Conservation (phyloP, 2,329 filamentous ascomycete genomes). For the Fusarium concolor region DNA sequence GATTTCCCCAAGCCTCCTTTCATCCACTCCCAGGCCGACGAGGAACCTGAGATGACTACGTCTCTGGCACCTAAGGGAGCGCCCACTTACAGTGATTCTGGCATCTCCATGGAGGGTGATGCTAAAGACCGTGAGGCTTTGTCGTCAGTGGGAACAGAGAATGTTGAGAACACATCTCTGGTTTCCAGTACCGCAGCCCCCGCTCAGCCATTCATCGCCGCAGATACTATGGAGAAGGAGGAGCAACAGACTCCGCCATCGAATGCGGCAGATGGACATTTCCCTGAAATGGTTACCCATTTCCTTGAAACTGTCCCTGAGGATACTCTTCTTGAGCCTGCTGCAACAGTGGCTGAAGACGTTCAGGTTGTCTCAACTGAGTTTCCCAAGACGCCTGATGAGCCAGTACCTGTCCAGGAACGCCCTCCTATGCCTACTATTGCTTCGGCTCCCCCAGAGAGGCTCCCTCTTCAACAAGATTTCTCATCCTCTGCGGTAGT, state of each 20-base stretch:
- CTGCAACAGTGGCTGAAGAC: slow-evolving; percentile 10
- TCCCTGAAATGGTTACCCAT: slow-evolving; percentile 20
- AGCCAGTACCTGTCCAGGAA: slow-evolving; percentile 8
- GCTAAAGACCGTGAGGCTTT: slow-evolving; percentile 27
- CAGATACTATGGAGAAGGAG: background rate
- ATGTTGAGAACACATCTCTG: slow-evolving; percentile 2
- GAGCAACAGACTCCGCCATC: slow-evolving; percentile 12
- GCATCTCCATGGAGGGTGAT: slow-evolving; percentile 37
- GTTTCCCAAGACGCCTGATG: background rate
- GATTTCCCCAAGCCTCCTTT: slow-evolving; percentile 39
- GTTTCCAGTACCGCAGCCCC: background rate
- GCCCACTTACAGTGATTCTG: slow-evolving; percentile 39
- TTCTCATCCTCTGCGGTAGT: slow-evolving; percentile 13
- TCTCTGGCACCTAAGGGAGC: slow-evolving; percentile 3
- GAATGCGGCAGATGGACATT: slow-evolving; percentile 5
- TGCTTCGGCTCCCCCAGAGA: slow-evolving; percentile 36
- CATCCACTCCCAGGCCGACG: slow-evolving; percentile 15
- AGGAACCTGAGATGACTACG: background rate
- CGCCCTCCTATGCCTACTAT: slow-evolving; percentile 20
- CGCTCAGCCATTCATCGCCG: background rate
- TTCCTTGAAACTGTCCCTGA: slow-evolving; percentile 41
- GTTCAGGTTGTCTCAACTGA: slow-evolving; percentile 10
- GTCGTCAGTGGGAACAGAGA: slow-evolving; percentile 5
- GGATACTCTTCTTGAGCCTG: slow-evolving; percentile 32
- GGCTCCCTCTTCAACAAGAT: slow-evolving; percentile 24